Conservation (phyloP, 352 stramenopile genomes). For the Phytophthora syringae region DNA sequence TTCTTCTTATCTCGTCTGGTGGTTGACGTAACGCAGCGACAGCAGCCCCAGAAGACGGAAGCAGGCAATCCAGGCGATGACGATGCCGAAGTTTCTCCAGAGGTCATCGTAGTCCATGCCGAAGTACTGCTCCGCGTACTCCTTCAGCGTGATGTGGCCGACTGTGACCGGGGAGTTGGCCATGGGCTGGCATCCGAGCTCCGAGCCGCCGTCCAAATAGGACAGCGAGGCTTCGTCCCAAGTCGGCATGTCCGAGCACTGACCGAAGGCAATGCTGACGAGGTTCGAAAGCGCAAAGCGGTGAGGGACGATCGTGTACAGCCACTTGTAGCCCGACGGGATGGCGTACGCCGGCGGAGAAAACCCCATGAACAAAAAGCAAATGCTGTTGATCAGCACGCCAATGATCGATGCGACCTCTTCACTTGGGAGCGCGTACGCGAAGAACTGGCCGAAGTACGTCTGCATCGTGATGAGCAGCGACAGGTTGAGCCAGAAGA, state of each 20-base stretch:
- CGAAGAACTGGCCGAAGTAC: slow-evolving; percentile 29
- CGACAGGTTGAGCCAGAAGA: slow-evolving; percentile 53
- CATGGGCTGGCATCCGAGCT: slow-evolving; percentile 35
- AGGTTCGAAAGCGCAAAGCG: slow-evolving; percentile 26
- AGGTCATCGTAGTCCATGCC: slow-evolving; percentile 27
- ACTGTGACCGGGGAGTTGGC: slow-evolving; percentile 25
- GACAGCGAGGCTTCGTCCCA: slow-evolving; percentile 17
- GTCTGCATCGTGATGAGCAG: slow-evolving; percentile 56
- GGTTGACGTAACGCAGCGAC: slow-evolving; percentile 47
- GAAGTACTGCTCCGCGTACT: slow-evolving; percentile 36
- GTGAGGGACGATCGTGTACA: slow-evolving; percentile 16
- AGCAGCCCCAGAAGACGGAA: slow-evolving; percentile 43
- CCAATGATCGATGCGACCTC: slow-evolving; percentile 49
- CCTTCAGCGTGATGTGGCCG: slow-evolving; percentile 36
- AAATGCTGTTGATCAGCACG: slow-evolving; percentile 51
- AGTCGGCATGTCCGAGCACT: slow-evolving; percentile 2
- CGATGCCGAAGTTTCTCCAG: slow-evolving; percentile 29
- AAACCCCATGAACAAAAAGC: slow-evolving; percentile 49
- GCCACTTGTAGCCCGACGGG: slow-evolving; percentile 20
- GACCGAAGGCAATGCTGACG: slow-evolving; percentile 28
- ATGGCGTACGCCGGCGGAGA: slow-evolving; percentile 26
- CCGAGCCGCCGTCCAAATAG: slow-evolving; percentile 27
- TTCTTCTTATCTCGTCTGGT: slow-evolving; percentile 34
- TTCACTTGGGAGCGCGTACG: slow-evolving; percentile 41
- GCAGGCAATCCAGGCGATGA: slow-evolving; percentile 34